Evolutionary conservation across 257 asterid species (phyloP).

Genomic region (Thymus mandschuricus): DNA sequence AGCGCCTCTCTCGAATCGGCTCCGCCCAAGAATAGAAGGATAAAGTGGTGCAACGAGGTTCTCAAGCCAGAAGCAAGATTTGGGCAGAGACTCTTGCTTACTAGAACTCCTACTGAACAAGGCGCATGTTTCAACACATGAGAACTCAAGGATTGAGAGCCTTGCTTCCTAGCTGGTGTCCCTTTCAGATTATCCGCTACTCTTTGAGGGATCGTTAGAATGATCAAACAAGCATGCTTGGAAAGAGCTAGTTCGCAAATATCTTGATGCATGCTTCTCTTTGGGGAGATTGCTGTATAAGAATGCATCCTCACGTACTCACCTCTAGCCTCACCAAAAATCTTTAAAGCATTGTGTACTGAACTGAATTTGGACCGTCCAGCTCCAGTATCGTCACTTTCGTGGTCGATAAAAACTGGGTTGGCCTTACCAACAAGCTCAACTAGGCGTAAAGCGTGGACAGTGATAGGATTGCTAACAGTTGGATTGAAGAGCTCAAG

Average conservation of each 20-base stretch:
- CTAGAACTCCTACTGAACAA: slow-evolving; percentile 75
- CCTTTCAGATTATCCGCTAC: slow-evolving; percentile 14
- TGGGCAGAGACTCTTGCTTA: slow-evolving; percentile 38
- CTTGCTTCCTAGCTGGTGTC: slow-evolving; percentile 19
- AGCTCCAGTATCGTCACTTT: slow-evolving; percentile 31
- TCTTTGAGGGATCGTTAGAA: slow-evolving; percentile 48
- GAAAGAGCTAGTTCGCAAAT: slow-evolving; percentile 70
- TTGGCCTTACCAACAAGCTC: slow-evolving; percentile 69
- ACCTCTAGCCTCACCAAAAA: slow-evolving; percentile 45
- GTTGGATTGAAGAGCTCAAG: slow-evolving; percentile 64
- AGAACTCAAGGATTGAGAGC: slow-evolving; percentile 38
- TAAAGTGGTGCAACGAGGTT: slow-evolving; percentile 40
- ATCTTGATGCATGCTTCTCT: slow-evolving; percentile 69
- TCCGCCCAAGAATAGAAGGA: slow-evolving; percentile 77
- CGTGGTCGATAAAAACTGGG: slow-evolving; percentile 67
- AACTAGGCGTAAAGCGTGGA: slow-evolving; percentile 56
- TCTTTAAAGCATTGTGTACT: slow-evolving; percentile 54
- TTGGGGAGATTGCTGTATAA: slow-evolving; percentile 57
- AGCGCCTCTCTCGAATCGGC: slow-evolving; percentile 85
- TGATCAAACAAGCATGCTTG: slow-evolving; percentile 59
- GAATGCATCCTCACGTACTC: slow-evolving; percentile 44
- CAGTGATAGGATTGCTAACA: slow-evolving; percentile 43
- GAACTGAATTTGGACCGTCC: slow-evolving; percentile 32
- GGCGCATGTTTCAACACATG: slow-evolving; percentile 68
- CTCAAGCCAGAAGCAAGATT: slow-evolving; percentile 22